A percentile compares a stretch with the other conserved stretches of the same genome.
phyloP scores from a whole-genome alignment of 2,329 filamentous ascomycete species.

The Pyrenophora teres region DNA sequence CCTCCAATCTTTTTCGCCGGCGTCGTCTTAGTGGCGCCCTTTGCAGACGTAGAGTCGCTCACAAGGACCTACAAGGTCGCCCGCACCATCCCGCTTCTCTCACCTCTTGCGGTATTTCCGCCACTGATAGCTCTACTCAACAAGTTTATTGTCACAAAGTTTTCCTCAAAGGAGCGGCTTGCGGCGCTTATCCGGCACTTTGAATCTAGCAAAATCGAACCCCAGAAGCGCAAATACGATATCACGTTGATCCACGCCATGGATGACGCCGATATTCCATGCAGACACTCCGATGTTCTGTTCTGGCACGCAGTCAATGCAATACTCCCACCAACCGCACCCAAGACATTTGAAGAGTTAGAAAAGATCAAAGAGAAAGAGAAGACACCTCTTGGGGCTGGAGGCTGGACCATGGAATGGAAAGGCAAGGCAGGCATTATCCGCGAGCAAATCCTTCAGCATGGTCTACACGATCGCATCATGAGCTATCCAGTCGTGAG shows the following conservation, averaged over 20 bases:
- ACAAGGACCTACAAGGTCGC: conserved; percentile 63
- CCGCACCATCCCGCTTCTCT: conserved; percentile 60
- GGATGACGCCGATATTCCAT: conserved; percentile 59
- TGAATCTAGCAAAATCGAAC: conserved; percentile 28
- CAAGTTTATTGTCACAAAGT: conserved; percentile 56
- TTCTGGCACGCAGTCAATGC: conserved; percentile 63
- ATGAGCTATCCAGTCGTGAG: conserved; percentile 63
- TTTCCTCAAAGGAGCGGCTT: conserved; percentile 57
- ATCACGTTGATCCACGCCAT: conserved; percentile 58
- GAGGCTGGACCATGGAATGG: conserved; percentile 58
- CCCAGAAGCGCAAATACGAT: conserved; percentile 49
- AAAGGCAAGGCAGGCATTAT: conserved; percentile 54
- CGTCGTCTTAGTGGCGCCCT: conserved; percentile 61
- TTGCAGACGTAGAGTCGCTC: conserved; percentile 59
- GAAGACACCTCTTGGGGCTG: conserved; percentile 52
- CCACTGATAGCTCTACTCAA: conserved; percentile 50
- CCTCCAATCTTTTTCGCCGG: conserved; percentile 58
- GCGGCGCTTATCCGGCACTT: conserved; percentile 50
- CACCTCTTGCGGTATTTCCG: conserved; percentile 57
- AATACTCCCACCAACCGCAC: conserved; percentile 32
- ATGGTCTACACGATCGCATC: conserved; percentile 62
- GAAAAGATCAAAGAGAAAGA: conserved; percentile 50
- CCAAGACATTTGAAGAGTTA: conserved; percentile 53
- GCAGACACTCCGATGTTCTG: conserved; percentile 55
- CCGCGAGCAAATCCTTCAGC: conserved; percentile 60